A percentile compares a stretch with the other conserved stretches of the same genome.
Conservation (phyloP, 768 basidiomycete species). For the Lactarius sp. region DNA sequence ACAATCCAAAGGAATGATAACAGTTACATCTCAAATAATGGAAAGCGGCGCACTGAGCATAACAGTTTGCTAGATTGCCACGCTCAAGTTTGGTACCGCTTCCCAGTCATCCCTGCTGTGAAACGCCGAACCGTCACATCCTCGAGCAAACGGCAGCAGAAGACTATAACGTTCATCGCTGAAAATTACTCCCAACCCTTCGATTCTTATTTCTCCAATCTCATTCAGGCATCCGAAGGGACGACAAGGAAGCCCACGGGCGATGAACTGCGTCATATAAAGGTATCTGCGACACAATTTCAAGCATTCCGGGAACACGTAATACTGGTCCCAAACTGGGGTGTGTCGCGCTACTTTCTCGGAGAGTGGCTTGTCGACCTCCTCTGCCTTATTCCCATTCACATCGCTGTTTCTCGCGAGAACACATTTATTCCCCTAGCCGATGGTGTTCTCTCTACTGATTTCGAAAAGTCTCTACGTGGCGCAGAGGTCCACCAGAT, state of each 20-base stretch:
- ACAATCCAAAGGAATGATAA: constrained; percentile 44
- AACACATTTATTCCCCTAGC: constrained; percentile 21
- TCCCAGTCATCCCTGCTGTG: not conserved
- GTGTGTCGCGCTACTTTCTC: not conserved
- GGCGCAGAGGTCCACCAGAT: constrained; percentile 38
- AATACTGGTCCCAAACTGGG: constrained; percentile 14
- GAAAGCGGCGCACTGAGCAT: constrained; percentile 32
- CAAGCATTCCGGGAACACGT: constrained; percentile 27
- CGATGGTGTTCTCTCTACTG: constrained; percentile 46
- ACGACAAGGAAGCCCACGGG: constrained; percentile 49
- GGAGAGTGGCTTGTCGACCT: too few species aligned
- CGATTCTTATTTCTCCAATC: constrained; percentile 23
- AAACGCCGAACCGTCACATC: not conserved
- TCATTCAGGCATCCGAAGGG: constrained; percentile 40
- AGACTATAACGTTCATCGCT: constrained; percentile 42
- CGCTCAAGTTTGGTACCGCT: too few species aligned
- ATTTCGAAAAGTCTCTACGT: constrained; percentile 47
- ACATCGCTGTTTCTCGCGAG: too few species aligned
- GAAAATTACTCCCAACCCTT: constrained; percentile 32
- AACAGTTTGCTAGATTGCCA: constrained; percentile 31
- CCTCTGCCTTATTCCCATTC: too few species aligned
- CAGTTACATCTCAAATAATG: constrained; percentile 23
- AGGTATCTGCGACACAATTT: constrained; percentile 34
- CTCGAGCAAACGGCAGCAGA: constrained; percentile 30
- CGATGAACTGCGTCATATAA: constrained; percentile 38